Conservation (phyloP, 306 rosid genomes). For the Cucurbita ficifolia region DNA sequence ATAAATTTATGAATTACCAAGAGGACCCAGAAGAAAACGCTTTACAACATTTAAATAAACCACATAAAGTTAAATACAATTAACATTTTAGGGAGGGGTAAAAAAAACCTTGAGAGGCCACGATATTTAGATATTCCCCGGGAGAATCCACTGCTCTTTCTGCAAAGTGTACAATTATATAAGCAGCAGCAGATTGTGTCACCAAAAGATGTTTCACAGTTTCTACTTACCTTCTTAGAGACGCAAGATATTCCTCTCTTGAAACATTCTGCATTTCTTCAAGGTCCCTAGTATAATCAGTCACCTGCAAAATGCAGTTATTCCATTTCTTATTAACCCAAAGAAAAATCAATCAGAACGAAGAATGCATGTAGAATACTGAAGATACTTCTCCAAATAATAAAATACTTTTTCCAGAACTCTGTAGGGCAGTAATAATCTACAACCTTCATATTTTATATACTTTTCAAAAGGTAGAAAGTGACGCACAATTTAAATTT, state of each 20-base stretch:
- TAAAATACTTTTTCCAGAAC: neutral
- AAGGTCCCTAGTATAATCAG: conserved; percentile 93
- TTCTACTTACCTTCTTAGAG: conserved; percentile 60
- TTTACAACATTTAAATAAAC: neutral
- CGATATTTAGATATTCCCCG: conserved; percentile 92
- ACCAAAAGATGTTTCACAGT: conserved; percentile 7
- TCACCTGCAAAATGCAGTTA: conserved; percentile 43
- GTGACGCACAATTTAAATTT: neutral
- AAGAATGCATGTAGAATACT: neutral
- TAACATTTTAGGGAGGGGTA: neutral
- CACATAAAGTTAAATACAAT: neutral
- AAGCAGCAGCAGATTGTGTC: conserved; percentile 10
- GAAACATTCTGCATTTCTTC: conserved; percentile 95
- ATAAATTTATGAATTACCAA: neutral
- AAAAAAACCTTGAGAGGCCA: conserved; percentile 70
- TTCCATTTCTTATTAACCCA: neutral
- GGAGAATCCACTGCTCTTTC: conserved; percentile 99
- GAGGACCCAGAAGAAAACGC: neutral
- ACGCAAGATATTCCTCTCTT: conserved; percentile 94
- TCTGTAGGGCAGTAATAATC: neutral
- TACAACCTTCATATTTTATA: neutral
- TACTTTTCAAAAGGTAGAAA: neutral
- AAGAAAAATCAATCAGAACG: neutral
- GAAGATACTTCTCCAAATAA: neutral
- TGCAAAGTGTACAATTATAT: conserved; percentile 27